Evolutionary conservation across 1,284 basidiomycete genomes (phyloP).

Genomic region (Pulchroboletus neoregius): DNA sequence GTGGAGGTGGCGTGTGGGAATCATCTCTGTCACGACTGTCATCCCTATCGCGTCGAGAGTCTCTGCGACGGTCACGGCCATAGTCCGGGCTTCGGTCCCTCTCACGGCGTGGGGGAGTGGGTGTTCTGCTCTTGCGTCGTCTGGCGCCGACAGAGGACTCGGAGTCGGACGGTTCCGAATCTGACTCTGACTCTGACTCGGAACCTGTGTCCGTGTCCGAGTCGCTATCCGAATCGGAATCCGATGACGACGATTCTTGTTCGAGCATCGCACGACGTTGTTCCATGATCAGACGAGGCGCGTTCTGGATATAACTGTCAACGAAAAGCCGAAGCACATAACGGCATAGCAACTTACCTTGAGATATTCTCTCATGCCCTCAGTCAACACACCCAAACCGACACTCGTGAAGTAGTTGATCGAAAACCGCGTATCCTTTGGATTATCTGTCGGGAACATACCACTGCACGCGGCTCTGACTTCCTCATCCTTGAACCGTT

Average conservation of each 20-base stretch:
- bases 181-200: constrained; percentile 43
- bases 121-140: constrained; percentile 31
- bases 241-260: constrained; percentile 64
- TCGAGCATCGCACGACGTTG: constrained; percentile 84
- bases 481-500: constrained; percentile 85
- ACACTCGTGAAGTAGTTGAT: constrained; percentile 99
- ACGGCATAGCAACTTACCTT: constrained; percentile 52
- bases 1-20: constrained; percentile 29
- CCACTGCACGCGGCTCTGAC: constrained; percentile 70
- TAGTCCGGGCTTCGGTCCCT: constrained; percentile 20
- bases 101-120: constrained; percentile 36
- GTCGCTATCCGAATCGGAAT: constrained; percentile 39
- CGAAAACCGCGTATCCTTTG: constrained; percentile 94
- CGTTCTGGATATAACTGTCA: constrained; percentile 58
- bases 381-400: constrained; percentile 86
- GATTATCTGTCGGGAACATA: constrained; percentile 96
- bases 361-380: constrained; percentile 94
- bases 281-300: constrained; percentile 87
- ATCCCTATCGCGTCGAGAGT: constrained; percentile 11
- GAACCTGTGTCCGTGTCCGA: constrained; percentile 37
- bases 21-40: constrained; percentile 21
- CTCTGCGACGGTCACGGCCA: constrained; percentile 17
- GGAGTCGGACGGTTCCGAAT: constrained; percentile 37
- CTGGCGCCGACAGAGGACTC: constrained; percentile 38
- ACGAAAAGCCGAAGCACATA: background rate